Percentiles rank a stretch among this genome's conserved stretches.
Conservation (phyloP, 2,329 filamentous ascomycete species). For the Xylariales sp. region DNA sequence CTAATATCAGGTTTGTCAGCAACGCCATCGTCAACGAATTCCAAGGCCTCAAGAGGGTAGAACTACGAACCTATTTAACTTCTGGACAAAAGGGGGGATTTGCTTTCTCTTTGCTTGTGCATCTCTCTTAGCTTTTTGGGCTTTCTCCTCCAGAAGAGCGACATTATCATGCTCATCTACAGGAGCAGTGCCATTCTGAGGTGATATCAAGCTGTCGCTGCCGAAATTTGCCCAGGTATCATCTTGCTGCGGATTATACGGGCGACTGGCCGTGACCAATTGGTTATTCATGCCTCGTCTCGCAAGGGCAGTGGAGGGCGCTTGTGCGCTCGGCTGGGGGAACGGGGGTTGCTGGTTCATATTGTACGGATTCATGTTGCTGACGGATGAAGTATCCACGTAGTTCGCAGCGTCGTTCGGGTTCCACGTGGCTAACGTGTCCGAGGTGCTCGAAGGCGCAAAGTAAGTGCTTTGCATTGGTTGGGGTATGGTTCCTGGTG, state of each 20-base stretch:
- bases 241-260: slow-evolving; percentile 20
- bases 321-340: slow-evolving; percentile 23
- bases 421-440: slow-evolving; percentile 52
- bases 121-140: slow-evolving; percentile 78
- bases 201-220: slow-evolving; percentile 38
- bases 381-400: slow-evolving; percentile 26
- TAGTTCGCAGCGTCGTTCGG: slow-evolving; percentile 29
- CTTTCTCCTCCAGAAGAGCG: slow-evolving; percentile 74
- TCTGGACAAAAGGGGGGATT: slow-evolving; percentile 96
- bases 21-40: not conserved
- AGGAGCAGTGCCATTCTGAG: slow-evolving; percentile 25
- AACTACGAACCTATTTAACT: slow-evolving; percentile 79
- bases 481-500: slow-evolving; percentile 24
- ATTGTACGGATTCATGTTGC: slow-evolving; percentile 26
- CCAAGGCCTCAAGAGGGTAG: too few species aligned
- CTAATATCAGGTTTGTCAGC: slow-evolving; percentile 40
- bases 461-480: slow-evolving; percentile 29
- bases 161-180: slow-evolving; percentile 64
- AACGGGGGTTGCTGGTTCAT: slow-evolving; percentile 26
- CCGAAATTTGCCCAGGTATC: slow-evolving; percentile 34
- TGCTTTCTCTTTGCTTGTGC: slow-evolving; percentile 88
- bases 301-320: slow-evolving; percentile 44
- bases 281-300: slow-evolving; percentile 47
- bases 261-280: slow-evolving; percentile 32
- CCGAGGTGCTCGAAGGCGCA: slow-evolving; percentile 25